Percentiles rank a stretch among this genome's conserved stretches.
Evolutionary conservation across 1,139 yeast species (phyloP).

Genomic region (Casaregolazyma lundiana): DNA sequence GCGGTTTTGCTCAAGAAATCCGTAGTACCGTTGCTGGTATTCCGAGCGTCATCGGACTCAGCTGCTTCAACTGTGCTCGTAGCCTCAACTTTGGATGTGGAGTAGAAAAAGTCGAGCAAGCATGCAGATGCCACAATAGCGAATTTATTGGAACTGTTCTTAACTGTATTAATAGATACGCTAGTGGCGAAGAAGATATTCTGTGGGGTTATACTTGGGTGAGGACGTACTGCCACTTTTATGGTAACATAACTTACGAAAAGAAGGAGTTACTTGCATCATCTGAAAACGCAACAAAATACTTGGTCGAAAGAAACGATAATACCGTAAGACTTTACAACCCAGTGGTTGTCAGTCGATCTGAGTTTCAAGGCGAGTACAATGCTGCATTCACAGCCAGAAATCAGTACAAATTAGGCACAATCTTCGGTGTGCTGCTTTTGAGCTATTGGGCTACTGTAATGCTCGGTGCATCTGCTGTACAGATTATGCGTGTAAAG

Average conservation of each 20-base stretch:
- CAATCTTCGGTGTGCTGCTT: slow-evolving; percentile 18
- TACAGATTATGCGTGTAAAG: slow-evolving; percentile 9
- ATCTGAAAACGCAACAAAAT: slow-evolving; percentile 13
- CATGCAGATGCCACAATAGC: slow-evolving; percentile 21
- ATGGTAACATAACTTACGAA: slow-evolving; percentile 15
- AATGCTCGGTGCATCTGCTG: slow-evolving; percentile 8
- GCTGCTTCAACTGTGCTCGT: slow-evolving; percentile 27
- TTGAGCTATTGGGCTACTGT: slow-evolving; percentile 21
- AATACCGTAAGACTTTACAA: slow-evolving; percentile 6
- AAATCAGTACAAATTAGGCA: slow-evolving; percentile 19
- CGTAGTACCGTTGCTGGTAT: slow-evolving; percentile 19
- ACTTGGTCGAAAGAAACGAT: slow-evolving; percentile 12
- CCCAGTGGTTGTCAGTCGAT: slow-evolving; percentile 15
- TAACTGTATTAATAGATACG: slow-evolving; percentile 21
- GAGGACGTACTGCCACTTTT: slow-evolving; percentile 18
- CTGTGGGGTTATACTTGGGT: slow-evolving; percentile 21
- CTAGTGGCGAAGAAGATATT: slow-evolving; percentile 20
- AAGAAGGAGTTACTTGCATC: slow-evolving; percentile 16
- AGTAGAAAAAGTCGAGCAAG: slow-evolving; percentile 10
- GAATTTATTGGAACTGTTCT: slow-evolving; percentile 24
- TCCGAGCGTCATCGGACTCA: slow-evolving; percentile 22
- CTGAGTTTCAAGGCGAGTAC: slow-evolving; percentile 16
- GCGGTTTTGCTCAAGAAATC: slow-evolving; percentile 3
- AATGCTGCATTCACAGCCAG: slow-evolving; percentile 20
- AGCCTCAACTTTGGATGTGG: slow-evolving; percentile 23